These are phyloP conservation scores for Rheum nobile DNA, from an alignment of 148 eudicot genomes.

Conservation along the genomic window DNA sequence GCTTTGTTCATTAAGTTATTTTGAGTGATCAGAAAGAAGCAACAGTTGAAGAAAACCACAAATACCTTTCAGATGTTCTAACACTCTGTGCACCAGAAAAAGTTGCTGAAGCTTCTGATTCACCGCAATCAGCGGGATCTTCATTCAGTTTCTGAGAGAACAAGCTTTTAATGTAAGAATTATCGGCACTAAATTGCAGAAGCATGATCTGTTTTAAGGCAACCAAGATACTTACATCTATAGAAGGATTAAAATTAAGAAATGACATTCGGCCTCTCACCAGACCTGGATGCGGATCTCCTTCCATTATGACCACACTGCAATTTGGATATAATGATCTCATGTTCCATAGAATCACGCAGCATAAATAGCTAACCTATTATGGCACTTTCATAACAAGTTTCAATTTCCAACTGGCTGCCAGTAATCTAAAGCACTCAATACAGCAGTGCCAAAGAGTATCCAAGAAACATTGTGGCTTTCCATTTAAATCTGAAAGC, in stretches of 20 bases:
- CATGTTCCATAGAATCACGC: background rate
- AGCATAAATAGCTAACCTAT: background rate
- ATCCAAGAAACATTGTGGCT: background rate
- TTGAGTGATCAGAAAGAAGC: background rate
- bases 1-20: background rate
- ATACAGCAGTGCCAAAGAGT: background rate
- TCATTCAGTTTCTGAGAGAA: conserved; percentile 59
- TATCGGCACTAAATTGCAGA: conserved; percentile 4
- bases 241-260: conserved; percentile 69
- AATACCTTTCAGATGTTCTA: conserved; percentile 29
- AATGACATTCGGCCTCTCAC: conserved; percentile 88
- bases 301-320: conserved; percentile 87
- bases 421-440: background rate
- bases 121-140: conserved; percentile 22
- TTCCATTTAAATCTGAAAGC: background rate
- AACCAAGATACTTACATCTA: conserved; percentile 69
- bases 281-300: conserved; percentile 81
- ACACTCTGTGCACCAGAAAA: conserved; percentile 32
- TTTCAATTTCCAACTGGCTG: background rate
- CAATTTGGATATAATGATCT: background rate
- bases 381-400: background rate
- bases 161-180: conserved; percentile 25
- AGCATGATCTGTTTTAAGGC: conserved; percentile 3
- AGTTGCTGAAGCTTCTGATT: conserved; percentile 37
- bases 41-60: background rate